Percentiles rank a stretch among this genome's conserved stretches.
Conservation (phyloP, 441 rosid genomes). For the Aquilaria agallochum region DNA sequence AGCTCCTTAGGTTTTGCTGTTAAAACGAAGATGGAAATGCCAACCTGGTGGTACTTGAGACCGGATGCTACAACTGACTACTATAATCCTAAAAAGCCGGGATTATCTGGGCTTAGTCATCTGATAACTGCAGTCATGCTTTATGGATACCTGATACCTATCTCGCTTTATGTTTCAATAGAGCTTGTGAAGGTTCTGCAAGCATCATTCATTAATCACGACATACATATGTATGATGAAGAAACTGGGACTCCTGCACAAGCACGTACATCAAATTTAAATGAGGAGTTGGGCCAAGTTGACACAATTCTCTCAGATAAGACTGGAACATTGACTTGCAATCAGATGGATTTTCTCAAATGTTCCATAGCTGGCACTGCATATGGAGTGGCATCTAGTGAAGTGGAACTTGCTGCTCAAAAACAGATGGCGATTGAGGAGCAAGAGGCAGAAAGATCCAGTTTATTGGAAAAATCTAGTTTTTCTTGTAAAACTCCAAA, state of each 20-base stretch:
- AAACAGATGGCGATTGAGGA: constrained; percentile 80
- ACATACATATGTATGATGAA: constrained; percentile 81
- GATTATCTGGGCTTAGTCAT: constrained; percentile 68
- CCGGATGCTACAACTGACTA: constrained; percentile 44
- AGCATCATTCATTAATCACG: constrained; percentile 84
- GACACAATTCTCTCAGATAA: constrained; percentile 95
- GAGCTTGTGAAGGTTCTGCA: constrained; percentile 95
- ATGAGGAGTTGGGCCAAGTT: constrained; percentile 95
- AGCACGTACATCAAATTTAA: constrained; percentile 92
- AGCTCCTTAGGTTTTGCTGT: constrained; percentile 85
- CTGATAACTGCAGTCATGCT: constrained; percentile 88
- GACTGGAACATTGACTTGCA: constrained; percentile 97
- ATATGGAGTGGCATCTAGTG: constrained; percentile 72
- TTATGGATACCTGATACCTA: constrained; percentile 93
- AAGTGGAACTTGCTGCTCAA: constrained; percentile 92
- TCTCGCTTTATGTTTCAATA: constrained; percentile 93
- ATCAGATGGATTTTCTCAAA: constrained; percentile 97
- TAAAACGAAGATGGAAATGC: constrained; percentile 69
- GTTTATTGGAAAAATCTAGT: constrained; percentile 22
- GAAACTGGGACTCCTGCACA: constrained; percentile 81
- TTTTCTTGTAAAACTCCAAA: constrained; percentile 39
- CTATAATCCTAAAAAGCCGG: constrained; percentile 55
- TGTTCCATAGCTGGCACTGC: constrained; percentile 94
- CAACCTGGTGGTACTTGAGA: constrained; percentile 77
- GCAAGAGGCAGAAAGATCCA: constrained; percentile 35